These are phyloP conservation scores for Populus deltoides DNA, from an alignment of 345 rosid species.

Conservation along the genomic window DNA sequence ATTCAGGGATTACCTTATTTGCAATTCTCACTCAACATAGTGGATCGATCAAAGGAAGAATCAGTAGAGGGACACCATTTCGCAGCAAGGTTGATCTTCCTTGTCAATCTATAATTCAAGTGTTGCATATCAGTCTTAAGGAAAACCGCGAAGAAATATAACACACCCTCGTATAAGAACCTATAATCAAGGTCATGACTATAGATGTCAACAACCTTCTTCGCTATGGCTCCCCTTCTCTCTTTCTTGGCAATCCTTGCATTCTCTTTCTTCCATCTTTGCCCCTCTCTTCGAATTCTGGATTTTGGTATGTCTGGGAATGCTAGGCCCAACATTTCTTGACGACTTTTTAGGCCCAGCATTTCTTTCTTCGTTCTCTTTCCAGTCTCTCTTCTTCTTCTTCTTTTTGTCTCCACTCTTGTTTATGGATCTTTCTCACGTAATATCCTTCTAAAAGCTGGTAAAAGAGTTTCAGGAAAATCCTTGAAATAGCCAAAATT, in stretches of 20 bases:
- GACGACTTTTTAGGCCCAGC: neutral
- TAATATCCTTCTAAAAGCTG: constrained; percentile 47
- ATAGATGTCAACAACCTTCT: constrained; percentile 35
- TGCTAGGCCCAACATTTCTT: neutral
- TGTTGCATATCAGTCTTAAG: constrained; percentile 32
- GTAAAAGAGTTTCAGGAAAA: constrained; percentile 59
- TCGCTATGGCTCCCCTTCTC: constrained; percentile 41
- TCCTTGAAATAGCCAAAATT: constrained; percentile 63
- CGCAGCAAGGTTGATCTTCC: constrained; percentile 46
- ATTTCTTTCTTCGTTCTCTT: neutral
- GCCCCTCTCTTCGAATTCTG: constrained; percentile 19
- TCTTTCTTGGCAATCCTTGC: constrained; percentile 41
- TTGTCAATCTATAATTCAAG: constrained; percentile 24
- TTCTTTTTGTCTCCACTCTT: constrained; percentile 28
- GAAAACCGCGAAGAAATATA: constrained; percentile 44
- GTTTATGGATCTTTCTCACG: constrained; percentile 39
- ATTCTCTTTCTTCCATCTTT: constrained; percentile 31
- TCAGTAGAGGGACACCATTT: constrained; percentile 73
- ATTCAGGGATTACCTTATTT: constrained; percentile 42
- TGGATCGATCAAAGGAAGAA: constrained; percentile 47
- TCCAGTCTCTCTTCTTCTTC: constrained; percentile 5
- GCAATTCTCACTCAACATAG: constrained; percentile 59
- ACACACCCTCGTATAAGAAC: constrained; percentile 48
- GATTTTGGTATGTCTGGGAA: constrained; percentile 13
- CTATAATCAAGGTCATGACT: constrained; percentile 44